Percentiles rank a stretch among this genome's conserved stretches.
Evolutionary conservation across 495 filamentous ascomycete genomes (phyloP).

Genomic region (Neurospora pannonica): DNA sequence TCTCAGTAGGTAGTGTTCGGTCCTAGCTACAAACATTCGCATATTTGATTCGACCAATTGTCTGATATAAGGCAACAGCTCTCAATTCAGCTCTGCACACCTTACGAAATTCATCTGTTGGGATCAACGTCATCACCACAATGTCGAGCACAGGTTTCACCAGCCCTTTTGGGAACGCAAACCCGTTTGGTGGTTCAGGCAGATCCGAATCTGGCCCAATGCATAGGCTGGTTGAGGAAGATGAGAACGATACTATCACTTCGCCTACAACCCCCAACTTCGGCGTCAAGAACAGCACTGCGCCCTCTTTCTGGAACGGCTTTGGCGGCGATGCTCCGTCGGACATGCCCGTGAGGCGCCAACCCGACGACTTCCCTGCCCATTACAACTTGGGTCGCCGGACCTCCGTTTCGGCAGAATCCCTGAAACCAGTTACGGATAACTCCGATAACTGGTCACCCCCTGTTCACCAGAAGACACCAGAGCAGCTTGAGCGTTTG

Average conservation of each 20-base stretch:
- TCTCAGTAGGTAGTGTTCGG: not conserved
- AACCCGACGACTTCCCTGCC: conserved; percentile 67
- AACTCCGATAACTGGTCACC: conserved; percentile 84
- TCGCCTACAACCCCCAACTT: conserved; percentile 48
- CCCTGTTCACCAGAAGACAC: conserved; percentile 70
- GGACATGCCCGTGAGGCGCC: conserved; percentile 31
- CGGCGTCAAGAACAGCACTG: conserved; percentile 11
- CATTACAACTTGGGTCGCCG: conserved; percentile 91
- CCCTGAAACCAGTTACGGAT: conserved; percentile 76
- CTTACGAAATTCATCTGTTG: not conserved
- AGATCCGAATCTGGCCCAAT: conserved; percentile 31
- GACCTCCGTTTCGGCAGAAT: conserved; percentile 95
- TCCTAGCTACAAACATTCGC: not conserved
- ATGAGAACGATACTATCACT: conserved; percentile 47
- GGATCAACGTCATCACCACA: conserved; percentile 3
- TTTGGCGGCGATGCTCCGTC: conserved; percentile 40
- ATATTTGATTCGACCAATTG: not conserved
- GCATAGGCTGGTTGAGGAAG: conserved; percentile 48
- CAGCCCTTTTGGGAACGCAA: conserved; percentile 45
- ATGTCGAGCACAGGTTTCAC: conserved; percentile 47
- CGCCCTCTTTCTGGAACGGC: conserved; percentile 26
- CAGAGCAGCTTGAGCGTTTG: conserved; percentile 70
- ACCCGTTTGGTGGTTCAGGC: conserved; percentile 36
- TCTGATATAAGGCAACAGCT: not conserved
- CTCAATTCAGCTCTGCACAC: not conserved